Percentiles rank a stretch among this genome's conserved stretches.
Conservation (phyloP, 2,329 filamentous ascomycete genomes). For the Beauveria scarabaeidicola region DNA sequence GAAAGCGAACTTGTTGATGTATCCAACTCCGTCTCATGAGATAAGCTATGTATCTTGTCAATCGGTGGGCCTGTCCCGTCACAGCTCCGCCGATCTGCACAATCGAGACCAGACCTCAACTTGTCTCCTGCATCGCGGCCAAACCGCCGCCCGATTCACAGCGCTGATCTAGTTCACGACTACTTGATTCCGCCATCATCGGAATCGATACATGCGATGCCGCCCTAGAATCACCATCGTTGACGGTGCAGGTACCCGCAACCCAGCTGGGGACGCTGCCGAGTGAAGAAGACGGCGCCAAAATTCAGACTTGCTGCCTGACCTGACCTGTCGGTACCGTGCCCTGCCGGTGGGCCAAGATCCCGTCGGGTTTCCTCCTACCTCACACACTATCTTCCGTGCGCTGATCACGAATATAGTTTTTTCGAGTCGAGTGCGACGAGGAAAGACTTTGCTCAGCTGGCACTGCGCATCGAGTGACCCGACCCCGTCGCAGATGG, state of each 20-base stretch:
- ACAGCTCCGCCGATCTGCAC: background rate
- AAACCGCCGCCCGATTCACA: background rate
- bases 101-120: background rate
- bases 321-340: background rate
- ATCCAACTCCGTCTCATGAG: no score
- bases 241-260: background rate
- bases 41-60: no score
- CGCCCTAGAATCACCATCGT: background rate
- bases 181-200: no score
- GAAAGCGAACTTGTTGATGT: no score
- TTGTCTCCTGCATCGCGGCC: background rate
- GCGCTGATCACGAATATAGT: no score
- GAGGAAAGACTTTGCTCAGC: no score
- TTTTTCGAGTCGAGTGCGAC: background rate
- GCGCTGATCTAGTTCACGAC: background rate
- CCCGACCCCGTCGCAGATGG: background rate
- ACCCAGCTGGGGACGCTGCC: background rate
- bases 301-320: background rate
- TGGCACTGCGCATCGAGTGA: background rate
- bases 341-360: no score
- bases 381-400: background rate
- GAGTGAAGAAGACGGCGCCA: background rate
- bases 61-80: background rate
- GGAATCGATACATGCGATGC: background rate
- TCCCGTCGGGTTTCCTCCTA: background rate